These are phyloP conservation scores for Atkinsonella texensis DNA, from an alignment of 2,329 filamentous ascomycete genomes.

Conservation along the genomic window DNA sequence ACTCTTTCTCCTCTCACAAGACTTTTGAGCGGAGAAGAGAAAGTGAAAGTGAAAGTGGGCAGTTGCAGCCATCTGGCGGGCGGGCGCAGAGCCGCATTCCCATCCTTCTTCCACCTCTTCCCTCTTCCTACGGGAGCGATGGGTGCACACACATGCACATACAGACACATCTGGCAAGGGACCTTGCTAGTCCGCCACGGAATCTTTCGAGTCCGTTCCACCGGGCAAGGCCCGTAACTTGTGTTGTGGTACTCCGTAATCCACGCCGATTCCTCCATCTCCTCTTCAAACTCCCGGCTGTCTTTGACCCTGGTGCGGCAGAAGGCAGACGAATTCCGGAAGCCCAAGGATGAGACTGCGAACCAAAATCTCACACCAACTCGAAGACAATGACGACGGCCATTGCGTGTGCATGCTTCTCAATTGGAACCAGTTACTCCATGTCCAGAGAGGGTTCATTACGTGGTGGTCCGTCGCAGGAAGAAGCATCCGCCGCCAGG, in stretches of 20 bases:
- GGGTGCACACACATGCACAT: too few relatives aligned
- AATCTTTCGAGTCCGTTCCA: too few relatives aligned
- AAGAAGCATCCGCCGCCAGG: background rate
- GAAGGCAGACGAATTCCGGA: background rate
- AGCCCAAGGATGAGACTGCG: background rate
- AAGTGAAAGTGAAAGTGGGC: background rate
- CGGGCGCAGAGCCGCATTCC: slow-evolving; percentile 2
- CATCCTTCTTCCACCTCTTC: background rate
- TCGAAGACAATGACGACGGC: slow-evolving; percentile 1
- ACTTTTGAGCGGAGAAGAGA: background rate
- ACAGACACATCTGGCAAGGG: background rate
- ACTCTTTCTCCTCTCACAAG: background rate
- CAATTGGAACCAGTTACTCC: background rate
- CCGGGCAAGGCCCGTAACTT: too few relatives aligned
- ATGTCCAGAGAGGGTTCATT: background rate
- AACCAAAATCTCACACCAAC: background rate
- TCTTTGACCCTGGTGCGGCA: background rate
- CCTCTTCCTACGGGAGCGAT: too few relatives aligned
- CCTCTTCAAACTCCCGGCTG: background rate
- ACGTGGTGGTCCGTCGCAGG: background rate
- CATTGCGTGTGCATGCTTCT: slow-evolving; percentile 2
- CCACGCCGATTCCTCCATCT: background rate
- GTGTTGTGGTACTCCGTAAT: background rate
- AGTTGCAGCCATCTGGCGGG: background rate
- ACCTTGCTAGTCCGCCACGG: background rate